phyloP scores from a whole-genome alignment of 306 rosid genomes.

The Carpinus viminea region DNA sequence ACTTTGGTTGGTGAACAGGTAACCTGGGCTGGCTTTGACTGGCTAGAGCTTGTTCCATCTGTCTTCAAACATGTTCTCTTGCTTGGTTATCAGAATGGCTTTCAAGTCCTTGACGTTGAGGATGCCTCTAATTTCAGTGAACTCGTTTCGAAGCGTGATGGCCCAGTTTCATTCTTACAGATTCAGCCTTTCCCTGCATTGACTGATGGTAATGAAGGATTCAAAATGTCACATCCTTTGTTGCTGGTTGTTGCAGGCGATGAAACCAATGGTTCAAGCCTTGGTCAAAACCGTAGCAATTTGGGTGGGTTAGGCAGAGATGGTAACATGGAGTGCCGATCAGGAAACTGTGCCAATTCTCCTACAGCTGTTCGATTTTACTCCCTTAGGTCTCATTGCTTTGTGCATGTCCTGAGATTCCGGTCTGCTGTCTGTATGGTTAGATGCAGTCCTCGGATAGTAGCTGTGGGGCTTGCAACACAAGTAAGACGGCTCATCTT shows the following conservation, averaged over 20 bases:
- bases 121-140: slow-evolving; percentile 77
- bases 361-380: slow-evolving; percentile 85
- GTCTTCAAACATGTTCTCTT: slow-evolving; percentile 55
- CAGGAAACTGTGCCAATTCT: slow-evolving; percentile 48
- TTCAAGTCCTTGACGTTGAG: slow-evolving; percentile 86
- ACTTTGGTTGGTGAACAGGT: slow-evolving; percentile 52
- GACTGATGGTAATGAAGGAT: slow-evolving; percentile 56
- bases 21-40: slow-evolving; percentile 90
- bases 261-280: slow-evolving; percentile 29
- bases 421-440: slow-evolving; percentile 83
- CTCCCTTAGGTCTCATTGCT: slow-evolving; percentile 71
- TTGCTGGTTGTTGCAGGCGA: slow-evolving; percentile 81
- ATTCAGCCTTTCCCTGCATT: slow-evolving; percentile 72
- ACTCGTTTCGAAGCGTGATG: slow-evolving; percentile 79
- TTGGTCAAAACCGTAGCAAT: slow-evolving; percentile 34
- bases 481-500: slow-evolving; percentile 57
- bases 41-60: slow-evolving; percentile 62
- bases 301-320: slow-evolving; percentile 52
- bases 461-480: slow-evolving; percentile 84
- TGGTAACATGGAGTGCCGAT: slow-evolving; percentile 39
- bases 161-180: slow-evolving; percentile 82
- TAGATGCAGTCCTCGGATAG: slow-evolving; percentile 81
- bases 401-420: slow-evolving; percentile 80
- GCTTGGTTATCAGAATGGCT: slow-evolving; percentile 86
- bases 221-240: slow-evolving; percentile 63